phyloP scores from a whole-genome alignment of 169 alveolate genomes.

The Plasmodium chabaudi region DNA sequence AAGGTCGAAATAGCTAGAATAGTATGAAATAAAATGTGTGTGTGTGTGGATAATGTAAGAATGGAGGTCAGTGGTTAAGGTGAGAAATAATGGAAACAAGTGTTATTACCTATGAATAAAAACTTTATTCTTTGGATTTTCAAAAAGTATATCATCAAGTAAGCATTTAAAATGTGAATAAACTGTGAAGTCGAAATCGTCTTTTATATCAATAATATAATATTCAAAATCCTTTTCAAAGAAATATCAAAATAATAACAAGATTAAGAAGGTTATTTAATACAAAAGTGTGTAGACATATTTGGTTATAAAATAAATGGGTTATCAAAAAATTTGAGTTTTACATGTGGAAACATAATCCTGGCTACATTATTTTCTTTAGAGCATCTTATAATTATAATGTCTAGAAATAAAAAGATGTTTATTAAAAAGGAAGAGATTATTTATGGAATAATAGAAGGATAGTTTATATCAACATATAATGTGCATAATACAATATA shows the following conservation, averaged over 20 bases:
- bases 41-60: not conserved
- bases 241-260: not conserved
- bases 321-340: not conserved
- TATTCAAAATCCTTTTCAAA: slow-evolving; percentile 47
- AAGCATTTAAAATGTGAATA: slow-evolving; percentile 58
- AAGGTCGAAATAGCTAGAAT: slow-evolving; percentile 26
- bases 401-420: slow-evolving; percentile 9
- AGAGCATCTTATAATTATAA: slow-evolving; percentile 33
- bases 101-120: slow-evolving; percentile 52
- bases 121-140: slow-evolving; percentile 35
- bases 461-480: not conserved
- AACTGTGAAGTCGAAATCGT: slow-evolving; percentile 16
- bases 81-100: not conserved
- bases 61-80: not conserved
- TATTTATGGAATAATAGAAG: not conserved
- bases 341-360: slow-evolving; percentile 57
- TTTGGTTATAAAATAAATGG: no score
- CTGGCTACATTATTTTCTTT: slow-evolving; percentile 45
- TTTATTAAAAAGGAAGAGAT: not conserved
- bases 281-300: no score
- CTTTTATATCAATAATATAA: slow-evolving; percentile 54
- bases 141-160: slow-evolving; percentile 60
- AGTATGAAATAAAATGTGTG: not conserved
- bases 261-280: not conserved
- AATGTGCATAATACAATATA: not conserved